Evolutionary conservation across 306 rosid species (phyloP).

Genomic region (Fragaria nilgerrensis): DNA sequence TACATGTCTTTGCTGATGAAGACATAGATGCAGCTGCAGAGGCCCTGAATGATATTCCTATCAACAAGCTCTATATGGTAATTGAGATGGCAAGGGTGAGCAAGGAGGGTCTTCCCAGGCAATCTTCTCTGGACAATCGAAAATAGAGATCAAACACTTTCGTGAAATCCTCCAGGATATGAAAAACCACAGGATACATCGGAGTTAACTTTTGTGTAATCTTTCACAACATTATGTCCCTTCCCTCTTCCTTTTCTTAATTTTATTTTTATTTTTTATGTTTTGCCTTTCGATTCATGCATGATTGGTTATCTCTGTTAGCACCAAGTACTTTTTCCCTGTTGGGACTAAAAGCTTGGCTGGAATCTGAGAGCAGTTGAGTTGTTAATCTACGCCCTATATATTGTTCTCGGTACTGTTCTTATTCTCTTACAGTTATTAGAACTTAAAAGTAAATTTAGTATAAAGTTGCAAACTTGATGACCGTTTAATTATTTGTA

Average conservation of each 20-base stretch:
- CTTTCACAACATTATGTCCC: not conserved
- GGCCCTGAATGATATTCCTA: conserved; percentile 79
- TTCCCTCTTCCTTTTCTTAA: not conserved
- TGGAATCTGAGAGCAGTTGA: conserved; percentile 6
- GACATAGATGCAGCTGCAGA: conserved; percentile 87
- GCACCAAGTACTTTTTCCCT: not conserved
- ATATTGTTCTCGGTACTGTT: conserved; percentile 59
- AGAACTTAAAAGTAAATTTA: not conserved
- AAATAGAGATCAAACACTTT: conserved; percentile 73
- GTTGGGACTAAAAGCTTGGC: not conserved
- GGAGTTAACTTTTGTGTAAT: not conserved
- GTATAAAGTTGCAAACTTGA: not conserved
- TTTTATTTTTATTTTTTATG: not conserved
- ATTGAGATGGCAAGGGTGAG: conserved; percentile 97
- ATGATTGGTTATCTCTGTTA: not conserved
- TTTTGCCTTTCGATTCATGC: not conserved
- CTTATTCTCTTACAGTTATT: not conserved
- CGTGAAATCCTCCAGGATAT: conserved; percentile 70
- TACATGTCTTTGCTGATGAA: conserved; percentile 71
- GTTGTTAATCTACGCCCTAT: conserved; percentile 76
- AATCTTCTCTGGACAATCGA: conserved; percentile 72
- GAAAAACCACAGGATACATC: not conserved
- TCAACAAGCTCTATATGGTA: conserved; percentile 87
- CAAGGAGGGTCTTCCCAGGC: conserved; percentile 83
- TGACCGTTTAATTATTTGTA: not conserved